phyloP scores from a whole-genome alignment of 2,329 filamentous ascomycete species.

The Sclerotinia borealis region DNA sequence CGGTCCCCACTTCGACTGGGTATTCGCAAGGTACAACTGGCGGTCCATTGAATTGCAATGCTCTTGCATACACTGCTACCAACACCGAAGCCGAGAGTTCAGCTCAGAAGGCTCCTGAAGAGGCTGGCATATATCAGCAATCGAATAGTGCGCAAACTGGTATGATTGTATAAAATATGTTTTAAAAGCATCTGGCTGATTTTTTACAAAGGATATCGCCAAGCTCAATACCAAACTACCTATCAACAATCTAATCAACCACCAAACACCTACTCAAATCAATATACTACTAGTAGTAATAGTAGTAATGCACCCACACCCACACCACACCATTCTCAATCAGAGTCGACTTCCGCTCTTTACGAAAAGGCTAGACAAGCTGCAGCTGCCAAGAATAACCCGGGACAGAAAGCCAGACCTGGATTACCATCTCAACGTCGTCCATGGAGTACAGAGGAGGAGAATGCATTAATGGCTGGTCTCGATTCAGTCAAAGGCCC shows the following conservation, averaged over 20 bases:
- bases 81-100: slow-evolving; percentile 15
- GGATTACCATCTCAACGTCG: slow-evolving; percentile 54
- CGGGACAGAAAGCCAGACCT: slow-evolving; percentile 42
- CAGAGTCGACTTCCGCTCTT: slow-evolving; percentile 46
- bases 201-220: slow-evolving; percentile 1
- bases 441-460: slow-evolving; percentile 84
- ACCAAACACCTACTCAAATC: slow-evolving; percentile 7
- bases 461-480: slow-evolving; percentile 83
- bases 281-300: slow-evolving; percentile 10
- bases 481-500: slow-evolving; percentile 84
- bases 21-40: not conserved
- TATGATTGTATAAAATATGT: not conserved
- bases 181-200: not conserved
- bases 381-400: slow-evolving; percentile 48
- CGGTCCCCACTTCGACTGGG: slow-evolving; percentile 17
- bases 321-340: slow-evolving; percentile 34
- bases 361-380: slow-evolving; percentile 52
- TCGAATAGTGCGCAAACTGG: slow-evolving; percentile 13
- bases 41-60: not conserved
- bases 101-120: slow-evolving; percentile 13
- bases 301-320: slow-evolving; percentile 1
- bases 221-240: slow-evolving; percentile 23
- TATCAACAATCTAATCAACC: slow-evolving; percentile 14
- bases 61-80: slow-evolving; percentile 17
- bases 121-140: slow-evolving; percentile 12